These are phyloP conservation scores for Auriscalpium orientale DNA, from an alignment of 768 basidiomycete genomes.

Conservation along the genomic window DNA sequence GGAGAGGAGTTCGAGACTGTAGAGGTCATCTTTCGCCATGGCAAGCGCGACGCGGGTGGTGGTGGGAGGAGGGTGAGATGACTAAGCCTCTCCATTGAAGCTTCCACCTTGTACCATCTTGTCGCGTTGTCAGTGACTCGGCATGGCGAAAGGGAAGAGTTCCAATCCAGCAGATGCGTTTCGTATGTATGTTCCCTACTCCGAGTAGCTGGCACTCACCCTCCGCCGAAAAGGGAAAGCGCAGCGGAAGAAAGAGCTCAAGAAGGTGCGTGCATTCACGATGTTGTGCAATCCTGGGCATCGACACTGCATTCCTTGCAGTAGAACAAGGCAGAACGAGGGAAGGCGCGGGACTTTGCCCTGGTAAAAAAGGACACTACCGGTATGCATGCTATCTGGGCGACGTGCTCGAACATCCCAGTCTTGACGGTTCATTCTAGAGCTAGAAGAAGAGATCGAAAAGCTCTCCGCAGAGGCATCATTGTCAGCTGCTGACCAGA, in stretches of 20 bases:
- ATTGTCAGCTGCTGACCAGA: constrained; percentile 43
- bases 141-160: constrained; percentile 80
- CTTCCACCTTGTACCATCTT: no score
- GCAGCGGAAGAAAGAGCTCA: constrained; percentile 88
- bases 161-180: constrained; percentile 92
- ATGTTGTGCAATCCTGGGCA: background rate
- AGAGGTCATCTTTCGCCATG: constrained; percentile 73
- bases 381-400: constrained; percentile 37
- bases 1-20: constrained; percentile 89
- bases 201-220: background rate
- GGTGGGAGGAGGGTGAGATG: background rate
- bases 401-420: background rate
- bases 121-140: no score
- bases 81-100: no score
- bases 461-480: constrained; percentile 47
- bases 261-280: constrained; percentile 56
- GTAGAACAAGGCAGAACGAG: constrained; percentile 87
- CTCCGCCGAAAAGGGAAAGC: constrained; percentile 64
- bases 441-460: constrained; percentile 75
- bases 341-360: constrained; percentile 80
- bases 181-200: constrained; percentile 43
- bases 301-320: constrained; percentile 24
- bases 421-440: constrained; percentile 29
- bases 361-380: constrained; percentile 90
- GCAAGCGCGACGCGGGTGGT: background rate